Evolutionary conservation across 176 grass and related monocot genomes (phyloP), one percentile per base, ranked within the genome.

Genomic region (Dactylis glomerata): DNA sequence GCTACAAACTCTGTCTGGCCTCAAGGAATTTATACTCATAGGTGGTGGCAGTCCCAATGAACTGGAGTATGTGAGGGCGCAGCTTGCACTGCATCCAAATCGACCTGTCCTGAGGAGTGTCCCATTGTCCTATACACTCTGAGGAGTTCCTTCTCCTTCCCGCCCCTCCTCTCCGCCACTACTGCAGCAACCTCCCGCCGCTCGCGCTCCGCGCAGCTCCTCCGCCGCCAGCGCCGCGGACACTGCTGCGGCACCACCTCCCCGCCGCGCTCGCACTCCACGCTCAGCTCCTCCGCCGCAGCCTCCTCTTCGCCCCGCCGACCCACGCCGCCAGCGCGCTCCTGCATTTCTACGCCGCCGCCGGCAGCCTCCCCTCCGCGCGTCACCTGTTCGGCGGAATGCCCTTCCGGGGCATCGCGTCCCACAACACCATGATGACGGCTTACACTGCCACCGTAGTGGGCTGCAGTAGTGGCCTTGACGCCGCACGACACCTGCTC

Each of bases 401-500:
- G 91, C 71, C 77, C 5, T 42, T 77, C 71, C 73, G 70, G 51
- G 91, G 90, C 81, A 75, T 90, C 33, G 69, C 77, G 15, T 84
- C 91, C 24, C 82, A 82, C 77, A 85, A 92, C 76, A 87, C 87
- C 79, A 81, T 92, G 58, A 84, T 92, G 73, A 82, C 81, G 23
- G 86, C 87, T 4, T 82, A 77, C 10, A 62, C 78, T 5, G 24
- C 32, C 3, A 0, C 84, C 2, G 16, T 24, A 0, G 56, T 11
- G 3, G 81, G 76, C 3, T n/a, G n/a, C n/a, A n/a, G n/a, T n/a
- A n/a, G n/a, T n/a, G 75, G 82, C 38, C 15, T 90, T 38, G 69
- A 85, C 0, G 22, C 59, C 3, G 91, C 91, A 0, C 64, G 81
- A 15, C 24, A 82, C 15, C 36, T 90, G 38, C 85, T 90, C 27